Conservation (phyloP, 805 yeast genomes). For the Nakazawaea sp. region DNA sequence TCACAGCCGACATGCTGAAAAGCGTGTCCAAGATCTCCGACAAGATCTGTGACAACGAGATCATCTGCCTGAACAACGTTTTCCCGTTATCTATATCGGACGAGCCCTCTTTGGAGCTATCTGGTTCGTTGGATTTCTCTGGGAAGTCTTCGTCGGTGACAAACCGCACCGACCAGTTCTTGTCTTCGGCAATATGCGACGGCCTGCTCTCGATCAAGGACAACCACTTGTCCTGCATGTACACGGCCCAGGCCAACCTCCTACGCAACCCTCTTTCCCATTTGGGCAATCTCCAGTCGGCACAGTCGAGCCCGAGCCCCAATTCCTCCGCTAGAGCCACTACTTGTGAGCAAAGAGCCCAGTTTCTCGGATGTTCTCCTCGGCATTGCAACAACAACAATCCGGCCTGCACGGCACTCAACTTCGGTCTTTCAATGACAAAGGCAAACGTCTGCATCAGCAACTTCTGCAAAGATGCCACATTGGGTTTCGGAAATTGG, state of each 20-base stretch:
- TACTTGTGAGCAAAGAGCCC: constrained; percentile 83
- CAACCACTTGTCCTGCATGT: constrained; percentile 88
- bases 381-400: constrained; percentile 65
- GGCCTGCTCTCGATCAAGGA: constrained; percentile 78
- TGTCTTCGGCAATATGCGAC: constrained; percentile 64
- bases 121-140: constrained; percentile 43
- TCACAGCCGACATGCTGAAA: constrained; percentile 63
- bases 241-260: constrained; percentile 94
- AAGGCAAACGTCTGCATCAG: constrained; percentile 63
- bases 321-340: constrained; percentile 85
- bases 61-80: constrained; percentile 58
- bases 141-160: constrained; percentile 76
- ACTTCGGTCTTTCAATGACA: constrained; percentile 77
- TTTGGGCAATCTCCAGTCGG: constrained; percentile 84
- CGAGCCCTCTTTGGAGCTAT: constrained; percentile 42
- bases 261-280: constrained; percentile 92
- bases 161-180: constrained; percentile 74
- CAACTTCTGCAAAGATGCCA: constrained; percentile 57
- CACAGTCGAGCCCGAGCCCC: constrained; percentile 87
- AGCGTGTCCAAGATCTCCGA: constrained; percentile 68
- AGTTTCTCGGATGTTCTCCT: constrained; percentile 52
- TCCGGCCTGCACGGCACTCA: constrained; percentile 91
- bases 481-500: constrained; percentile 74
- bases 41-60: constrained; percentile 58
- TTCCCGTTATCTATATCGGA: constrained; percentile 69